Evolutionary conservation across 148 eudicot genomes (phyloP).

Genomic region (Rhododendron mucronatum): DNA sequence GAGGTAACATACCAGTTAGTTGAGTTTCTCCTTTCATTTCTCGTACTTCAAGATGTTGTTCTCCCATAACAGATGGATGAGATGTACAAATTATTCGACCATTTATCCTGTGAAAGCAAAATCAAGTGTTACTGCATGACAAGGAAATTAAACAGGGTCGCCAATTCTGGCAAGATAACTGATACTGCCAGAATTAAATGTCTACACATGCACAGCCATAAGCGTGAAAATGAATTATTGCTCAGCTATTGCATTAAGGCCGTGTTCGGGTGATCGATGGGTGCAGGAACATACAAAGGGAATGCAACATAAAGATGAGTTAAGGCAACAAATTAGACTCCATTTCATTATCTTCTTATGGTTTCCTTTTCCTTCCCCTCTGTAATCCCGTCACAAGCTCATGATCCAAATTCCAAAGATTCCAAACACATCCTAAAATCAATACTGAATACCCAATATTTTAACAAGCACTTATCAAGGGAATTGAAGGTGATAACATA

Average conservation of each 20-base stretch:
- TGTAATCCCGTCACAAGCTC: neutral
- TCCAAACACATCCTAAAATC: neutral
- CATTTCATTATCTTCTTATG: neutral
- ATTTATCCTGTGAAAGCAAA: conserved; percentile 19
- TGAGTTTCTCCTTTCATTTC: neutral
- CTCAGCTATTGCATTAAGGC: neutral
- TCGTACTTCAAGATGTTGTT: conserved; percentile 17
- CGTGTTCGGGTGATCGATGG: neutral
- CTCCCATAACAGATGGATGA: conserved; percentile 26
- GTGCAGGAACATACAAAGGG: neutral
- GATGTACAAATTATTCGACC: conserved; percentile 25
- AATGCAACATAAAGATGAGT: neutral
- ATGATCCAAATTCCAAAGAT: neutral
- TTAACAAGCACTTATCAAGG: neutral
- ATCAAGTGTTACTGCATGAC: neutral
- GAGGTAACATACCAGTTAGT: conserved; percentile 7
- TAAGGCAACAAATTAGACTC: neutral
- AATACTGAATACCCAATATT: neutral
- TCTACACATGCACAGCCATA: neutral
- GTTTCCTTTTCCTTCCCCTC: neutral
- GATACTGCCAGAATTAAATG: neutral
- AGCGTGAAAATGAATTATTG: neutral
- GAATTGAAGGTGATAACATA: neutral
- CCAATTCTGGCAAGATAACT: too few relatives aligned
- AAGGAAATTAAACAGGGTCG: neutral